phyloP scores from a whole-genome alignment of 2,329 filamentous ascomycete species.

The Ophiostoma himal-ulmi region DNA sequence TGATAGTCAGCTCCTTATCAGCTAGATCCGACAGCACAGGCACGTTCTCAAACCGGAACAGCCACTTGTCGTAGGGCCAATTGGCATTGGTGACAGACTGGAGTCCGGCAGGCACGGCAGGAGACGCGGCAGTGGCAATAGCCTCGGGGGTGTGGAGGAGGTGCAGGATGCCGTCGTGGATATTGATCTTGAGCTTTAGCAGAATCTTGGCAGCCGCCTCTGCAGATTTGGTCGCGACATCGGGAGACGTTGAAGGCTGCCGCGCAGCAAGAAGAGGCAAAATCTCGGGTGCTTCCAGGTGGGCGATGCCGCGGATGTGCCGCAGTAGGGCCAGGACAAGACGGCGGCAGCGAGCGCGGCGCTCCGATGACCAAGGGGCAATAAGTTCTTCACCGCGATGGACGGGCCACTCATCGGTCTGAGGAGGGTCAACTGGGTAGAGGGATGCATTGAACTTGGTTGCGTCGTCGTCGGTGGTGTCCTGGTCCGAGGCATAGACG shows the following conservation, averaged over 20 bases:
- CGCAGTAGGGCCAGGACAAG: slow-evolving; percentile 34
- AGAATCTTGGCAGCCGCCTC: background rate
- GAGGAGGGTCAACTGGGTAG: slow-evolving; percentile 24
- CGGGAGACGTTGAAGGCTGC: slow-evolving; percentile 18
- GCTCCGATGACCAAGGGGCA: slow-evolving; percentile 19
- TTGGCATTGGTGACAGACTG: slow-evolving; percentile 27
- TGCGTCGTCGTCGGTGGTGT: slow-evolving; percentile 21
- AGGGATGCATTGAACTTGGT: background rate
- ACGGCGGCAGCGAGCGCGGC: slow-evolving; percentile 21
- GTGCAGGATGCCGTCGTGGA: slow-evolving; percentile 36
- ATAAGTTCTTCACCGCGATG: slow-evolving; percentile 27
- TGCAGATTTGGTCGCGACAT: slow-evolving; percentile 22
- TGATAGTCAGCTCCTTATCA: slow-evolving; percentile 27
- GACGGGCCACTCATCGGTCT: slow-evolving; percentile 11
- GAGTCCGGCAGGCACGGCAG: background rate
- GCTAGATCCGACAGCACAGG: slow-evolving; percentile 38
- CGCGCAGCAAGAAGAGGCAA: slow-evolving; percentile 21
- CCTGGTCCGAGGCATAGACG: slow-evolving; percentile 53
- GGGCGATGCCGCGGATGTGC: slow-evolving; percentile 30
- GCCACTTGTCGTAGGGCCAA: slow-evolving; percentile 50
- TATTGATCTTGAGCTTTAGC: slow-evolving; percentile 35
- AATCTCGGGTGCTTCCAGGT: slow-evolving; percentile 23
- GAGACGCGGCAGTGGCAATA: background rate
- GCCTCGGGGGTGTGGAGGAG: slow-evolving; percentile 28
- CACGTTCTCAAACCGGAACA: slow-evolving; percentile 47